Conservation (phyloP, 176 grass and related monocot genomes). For the Cenchrus purpureus region DNA sequence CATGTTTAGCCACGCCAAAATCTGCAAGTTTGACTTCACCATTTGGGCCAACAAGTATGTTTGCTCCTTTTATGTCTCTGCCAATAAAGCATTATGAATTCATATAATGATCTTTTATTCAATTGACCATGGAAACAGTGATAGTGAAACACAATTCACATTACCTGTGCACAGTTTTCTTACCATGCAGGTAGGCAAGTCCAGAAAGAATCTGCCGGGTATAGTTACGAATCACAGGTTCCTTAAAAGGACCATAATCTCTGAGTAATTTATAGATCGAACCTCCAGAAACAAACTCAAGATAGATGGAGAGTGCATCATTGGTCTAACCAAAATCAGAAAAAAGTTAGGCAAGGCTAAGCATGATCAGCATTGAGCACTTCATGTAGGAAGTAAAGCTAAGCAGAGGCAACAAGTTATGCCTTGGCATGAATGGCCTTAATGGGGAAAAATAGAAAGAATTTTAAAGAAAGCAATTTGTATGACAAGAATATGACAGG, state of each 20-base stretch:
- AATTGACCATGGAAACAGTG: conserved; percentile 29
- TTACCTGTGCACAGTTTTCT: conserved; percentile 92
- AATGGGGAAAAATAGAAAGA: neutral
- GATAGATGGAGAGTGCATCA: conserved; percentile 73
- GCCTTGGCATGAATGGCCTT: neutral
- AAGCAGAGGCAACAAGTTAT: neutral
- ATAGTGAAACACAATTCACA: conserved; percentile 3
- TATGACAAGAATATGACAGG: neutral
- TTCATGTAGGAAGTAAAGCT: neutral
- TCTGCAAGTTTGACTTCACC: conserved; percentile 98
- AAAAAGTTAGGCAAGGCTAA: conserved; percentile 31
- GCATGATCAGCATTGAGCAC: conserved; percentile 8
- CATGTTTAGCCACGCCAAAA: conserved; percentile 99
- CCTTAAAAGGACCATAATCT: conserved; percentile 93
- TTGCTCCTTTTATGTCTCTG: conserved; percentile 99
- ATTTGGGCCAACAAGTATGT: conserved; percentile 91
- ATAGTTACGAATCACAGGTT: conserved; percentile 82
- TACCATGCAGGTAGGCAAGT: conserved; percentile 86
- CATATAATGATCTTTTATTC: neutral
- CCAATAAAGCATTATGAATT: conserved; percentile 31
- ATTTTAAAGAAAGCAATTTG: neutral
- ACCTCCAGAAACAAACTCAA: conserved; percentile 91
- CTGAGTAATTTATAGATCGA: conserved; percentile 87
- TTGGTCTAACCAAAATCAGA: conserved; percentile 57
- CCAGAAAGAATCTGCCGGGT: conserved; percentile 90